Conservation (phyloP, 495 filamentous ascomycete species). For the Extremus antarcticus region DNA sequence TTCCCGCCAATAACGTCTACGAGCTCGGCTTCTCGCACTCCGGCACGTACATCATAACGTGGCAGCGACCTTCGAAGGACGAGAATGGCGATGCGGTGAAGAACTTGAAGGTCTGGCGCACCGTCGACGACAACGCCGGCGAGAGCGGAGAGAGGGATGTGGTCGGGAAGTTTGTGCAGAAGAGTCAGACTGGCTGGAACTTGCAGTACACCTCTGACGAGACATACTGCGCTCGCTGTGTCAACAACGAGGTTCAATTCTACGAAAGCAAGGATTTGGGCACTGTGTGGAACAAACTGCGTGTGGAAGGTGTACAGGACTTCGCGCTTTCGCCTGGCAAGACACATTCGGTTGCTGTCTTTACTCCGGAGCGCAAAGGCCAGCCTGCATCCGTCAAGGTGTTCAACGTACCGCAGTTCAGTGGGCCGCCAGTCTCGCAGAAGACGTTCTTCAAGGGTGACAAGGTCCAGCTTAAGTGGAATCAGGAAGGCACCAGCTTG, state of each 20-base stretch:
- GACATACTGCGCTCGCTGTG: constrained; percentile 77
- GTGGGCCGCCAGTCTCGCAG: constrained; percentile 61
- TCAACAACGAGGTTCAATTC: constrained; percentile 96
- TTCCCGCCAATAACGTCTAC: constrained; percentile 72
- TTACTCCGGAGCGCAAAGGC: constrained; percentile 92
- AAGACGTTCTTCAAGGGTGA: constrained; percentile 99
- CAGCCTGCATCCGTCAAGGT: constrained; percentile 89
- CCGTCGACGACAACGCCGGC: constrained; percentile 44
- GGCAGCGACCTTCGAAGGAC: constrained; percentile 88
- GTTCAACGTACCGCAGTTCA: constrained; percentile 81
- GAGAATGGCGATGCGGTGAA: constrained; percentile 84
- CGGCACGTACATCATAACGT: constrained; percentile 88
- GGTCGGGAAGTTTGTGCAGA: constrained; percentile 87
- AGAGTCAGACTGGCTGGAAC: constrained; percentile 91
- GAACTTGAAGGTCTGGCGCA: constrained; percentile 94
- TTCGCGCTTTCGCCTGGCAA: constrained; percentile 84
- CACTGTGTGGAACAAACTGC: constrained; percentile 89
- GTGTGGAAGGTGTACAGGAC: constrained; percentile 79
- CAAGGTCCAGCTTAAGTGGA: constrained; percentile 98
- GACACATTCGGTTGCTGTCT: constrained; percentile 82
- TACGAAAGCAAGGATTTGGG: constrained; percentile 75
- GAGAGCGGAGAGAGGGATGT: constrained; percentile 49
- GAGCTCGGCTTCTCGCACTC: constrained; percentile 89
- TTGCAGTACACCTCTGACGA: constrained; percentile 93
- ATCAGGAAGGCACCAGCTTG: constrained; percentile 73